Percentiles rank a stretch among this genome's conserved stretches.
These are phyloP conservation scores for Boechera stricta DNA, from an alignment of 345 rosid species.

Conservation along the genomic window DNA sequence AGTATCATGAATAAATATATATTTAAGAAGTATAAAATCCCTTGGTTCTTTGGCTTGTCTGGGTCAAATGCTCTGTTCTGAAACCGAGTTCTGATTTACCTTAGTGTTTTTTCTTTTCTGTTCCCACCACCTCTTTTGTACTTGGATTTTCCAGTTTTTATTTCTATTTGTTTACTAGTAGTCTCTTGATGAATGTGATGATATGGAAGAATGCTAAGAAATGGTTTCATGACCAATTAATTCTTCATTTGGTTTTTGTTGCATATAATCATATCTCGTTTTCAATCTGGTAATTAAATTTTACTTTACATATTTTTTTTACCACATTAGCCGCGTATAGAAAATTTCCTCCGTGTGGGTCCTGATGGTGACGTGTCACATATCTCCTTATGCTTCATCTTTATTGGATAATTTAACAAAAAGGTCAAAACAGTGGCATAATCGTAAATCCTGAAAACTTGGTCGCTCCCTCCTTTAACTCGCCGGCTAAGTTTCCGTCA, in stretches of 20 bases:
- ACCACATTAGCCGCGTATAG: slow-evolving; percentile 29
- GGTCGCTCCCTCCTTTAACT: slow-evolving; percentile 22
- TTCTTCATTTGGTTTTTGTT: background rate
- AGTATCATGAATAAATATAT: slow-evolving; percentile 14
- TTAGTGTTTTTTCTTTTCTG: background rate
- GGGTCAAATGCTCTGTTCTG: background rate
- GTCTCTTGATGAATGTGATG: background rate
- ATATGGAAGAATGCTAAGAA: background rate
- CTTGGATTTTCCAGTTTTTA: no score
- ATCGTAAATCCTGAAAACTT: slow-evolving; percentile 29
- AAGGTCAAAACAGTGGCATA: slow-evolving; percentile 44
- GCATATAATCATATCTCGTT: background rate
- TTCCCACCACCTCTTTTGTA: background rate
- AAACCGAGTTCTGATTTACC: background rate
- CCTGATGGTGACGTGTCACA: slow-evolving; percentile 34
- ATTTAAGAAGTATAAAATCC: background rate
- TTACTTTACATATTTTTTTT: background rate
- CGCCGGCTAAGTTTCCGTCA: slow-evolving; percentile 48
- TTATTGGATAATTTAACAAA: slow-evolving; percentile 24
- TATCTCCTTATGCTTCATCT: background rate
- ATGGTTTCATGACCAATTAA: background rate
- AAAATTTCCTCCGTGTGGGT: slow-evolving; percentile 29
- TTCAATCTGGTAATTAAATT: background rate
- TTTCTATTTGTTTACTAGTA: no score
- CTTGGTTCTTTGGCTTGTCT: background rate